Evolutionary conservation across 495 filamentous ascomycete species (phyloP).

Genomic region (Tuber umbilicatum): DNA sequence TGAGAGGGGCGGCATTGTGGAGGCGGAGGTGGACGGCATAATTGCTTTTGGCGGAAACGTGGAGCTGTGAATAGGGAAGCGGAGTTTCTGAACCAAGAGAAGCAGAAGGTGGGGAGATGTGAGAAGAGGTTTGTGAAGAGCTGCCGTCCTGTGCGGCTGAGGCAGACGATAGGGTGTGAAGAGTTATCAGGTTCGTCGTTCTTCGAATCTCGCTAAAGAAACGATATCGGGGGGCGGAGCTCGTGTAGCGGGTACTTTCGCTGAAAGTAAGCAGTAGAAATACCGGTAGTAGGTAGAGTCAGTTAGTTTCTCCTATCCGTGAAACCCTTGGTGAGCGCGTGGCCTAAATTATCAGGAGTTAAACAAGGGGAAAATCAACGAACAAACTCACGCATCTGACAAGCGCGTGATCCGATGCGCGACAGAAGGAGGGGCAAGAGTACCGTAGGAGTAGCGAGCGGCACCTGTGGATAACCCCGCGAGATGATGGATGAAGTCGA

Average conservation of each 20-base stretch:
- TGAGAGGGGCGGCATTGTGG: slow-evolving; percentile 7
- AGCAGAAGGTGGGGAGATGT: slow-evolving; percentile 11
- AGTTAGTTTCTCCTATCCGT: background rate
- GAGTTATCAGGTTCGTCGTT: slow-evolving; percentile 7
- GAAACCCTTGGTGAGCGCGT: background rate
- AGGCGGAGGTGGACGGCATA: slow-evolving; percentile 24
- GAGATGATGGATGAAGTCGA: slow-evolving; percentile 13
- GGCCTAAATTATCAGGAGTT: background rate
- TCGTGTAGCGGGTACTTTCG: background rate
- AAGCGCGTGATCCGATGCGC: slow-evolving; percentile 12
- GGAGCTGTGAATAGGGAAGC: background rate
- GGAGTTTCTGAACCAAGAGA: slow-evolving; percentile 7
- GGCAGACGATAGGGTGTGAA: slow-evolving; percentile 3
- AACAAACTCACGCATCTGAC: slow-evolving; percentile 7
- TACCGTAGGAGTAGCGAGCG: slow-evolving; percentile 14
- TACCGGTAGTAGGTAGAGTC: background rate
- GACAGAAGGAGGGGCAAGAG: slow-evolving; percentile 10
- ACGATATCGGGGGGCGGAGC: background rate
- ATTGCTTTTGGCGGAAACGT: slow-evolving; percentile 17
- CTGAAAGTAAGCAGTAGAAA: background rate
- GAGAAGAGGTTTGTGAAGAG: slow-evolving; percentile 7
- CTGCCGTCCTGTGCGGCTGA: background rate
- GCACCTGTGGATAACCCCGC: slow-evolving; percentile 12
- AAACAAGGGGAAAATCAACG: background rate
- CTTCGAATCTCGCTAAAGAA: background rate